Evolutionary conservation across 2,329 filamentous ascomycete species (phyloP).

Genomic region (Hypoxylon sp.): DNA sequence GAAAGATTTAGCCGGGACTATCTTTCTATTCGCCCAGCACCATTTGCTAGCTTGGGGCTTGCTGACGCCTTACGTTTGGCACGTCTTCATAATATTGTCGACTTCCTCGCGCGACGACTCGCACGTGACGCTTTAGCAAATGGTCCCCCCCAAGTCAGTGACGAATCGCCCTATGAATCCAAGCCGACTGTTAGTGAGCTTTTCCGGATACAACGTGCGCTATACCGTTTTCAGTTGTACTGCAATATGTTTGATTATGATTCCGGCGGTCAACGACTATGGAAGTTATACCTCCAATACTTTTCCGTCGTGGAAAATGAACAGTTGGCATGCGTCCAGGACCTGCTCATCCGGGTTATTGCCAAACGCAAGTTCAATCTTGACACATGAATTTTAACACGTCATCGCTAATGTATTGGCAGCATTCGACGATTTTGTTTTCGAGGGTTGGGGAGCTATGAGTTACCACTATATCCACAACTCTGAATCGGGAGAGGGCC

Average conservation of each 20-base stretch:
- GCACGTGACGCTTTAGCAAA: conserved; percentile 17
- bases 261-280: not conserved
- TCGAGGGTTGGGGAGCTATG: conserved; percentile 27
- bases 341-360: conserved; percentile 19
- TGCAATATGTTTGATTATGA: conserved; percentile 25
- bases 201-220: conserved; percentile 26
- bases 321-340: conserved; percentile 22
- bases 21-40: not conserved
- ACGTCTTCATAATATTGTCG: conserved; percentile 27
- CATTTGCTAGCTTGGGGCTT: conserved; percentile 12
- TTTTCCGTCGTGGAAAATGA: conserved; percentile 29
- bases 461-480: not conserved
- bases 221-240: conserved; percentile 40
- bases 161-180: not conserved
- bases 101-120: conserved; percentile 17
- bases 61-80: conserved; percentile 19
- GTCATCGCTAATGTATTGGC: conserved; percentile 2
- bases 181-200: conserved; percentile 3
- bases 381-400: not conserved
- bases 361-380: conserved; percentile 19
- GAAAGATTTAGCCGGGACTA: not conserved
- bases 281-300: conserved; percentile 17
- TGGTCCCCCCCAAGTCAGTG: not conserved
- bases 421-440: conserved; percentile 35
- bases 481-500: not conserved